phyloP scores from a whole-genome alignment of 495 filamentous ascomycete species.

The Lepraria neglecta region DNA sequence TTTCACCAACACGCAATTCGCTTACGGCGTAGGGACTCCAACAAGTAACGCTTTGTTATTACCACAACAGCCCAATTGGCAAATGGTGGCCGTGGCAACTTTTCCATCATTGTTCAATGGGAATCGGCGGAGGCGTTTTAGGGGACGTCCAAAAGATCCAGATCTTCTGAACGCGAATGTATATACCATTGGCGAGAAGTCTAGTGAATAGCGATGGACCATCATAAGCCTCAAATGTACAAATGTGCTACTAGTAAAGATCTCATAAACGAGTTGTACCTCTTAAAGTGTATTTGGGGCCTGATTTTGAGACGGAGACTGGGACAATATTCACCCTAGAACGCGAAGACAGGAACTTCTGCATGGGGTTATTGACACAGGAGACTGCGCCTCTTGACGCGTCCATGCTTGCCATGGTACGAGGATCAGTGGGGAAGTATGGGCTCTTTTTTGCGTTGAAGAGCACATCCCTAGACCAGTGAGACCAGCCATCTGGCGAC shows the following conservation, averaged over 20 bases:
- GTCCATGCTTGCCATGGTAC: too few relatives aligned
- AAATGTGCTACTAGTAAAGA: background rate
- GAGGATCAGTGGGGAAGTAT: too few relatives aligned
- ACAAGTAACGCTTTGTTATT: background rate
- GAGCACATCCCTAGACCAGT: too few relatives aligned
- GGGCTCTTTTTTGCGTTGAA: too few relatives aligned
- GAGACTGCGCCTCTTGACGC: too few relatives aligned
- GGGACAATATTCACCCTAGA: too few relatives aligned
- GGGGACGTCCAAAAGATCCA: background rate
- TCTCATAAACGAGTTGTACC: too few relatives aligned
- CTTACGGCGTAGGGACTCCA: background rate
- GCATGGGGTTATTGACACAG: too few relatives aligned
- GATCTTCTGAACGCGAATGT: background rate
- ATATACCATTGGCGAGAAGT: background rate
- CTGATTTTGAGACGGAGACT: too few relatives aligned
- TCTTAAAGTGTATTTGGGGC: too few relatives aligned
- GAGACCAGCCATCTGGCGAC: too few relatives aligned
- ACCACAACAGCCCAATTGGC: background rate
- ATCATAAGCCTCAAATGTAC: background rate
- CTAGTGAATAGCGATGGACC: background rate
- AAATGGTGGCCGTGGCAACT: background rate
- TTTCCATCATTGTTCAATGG: background rate
- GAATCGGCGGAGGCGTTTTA: background rate
- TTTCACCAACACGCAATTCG: background rate
- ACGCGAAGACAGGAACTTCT: too few relatives aligned